phyloP scores from a whole-genome alignment of 495 filamentous ascomycete species.

The Lasiosphaeris hirsuta region DNA sequence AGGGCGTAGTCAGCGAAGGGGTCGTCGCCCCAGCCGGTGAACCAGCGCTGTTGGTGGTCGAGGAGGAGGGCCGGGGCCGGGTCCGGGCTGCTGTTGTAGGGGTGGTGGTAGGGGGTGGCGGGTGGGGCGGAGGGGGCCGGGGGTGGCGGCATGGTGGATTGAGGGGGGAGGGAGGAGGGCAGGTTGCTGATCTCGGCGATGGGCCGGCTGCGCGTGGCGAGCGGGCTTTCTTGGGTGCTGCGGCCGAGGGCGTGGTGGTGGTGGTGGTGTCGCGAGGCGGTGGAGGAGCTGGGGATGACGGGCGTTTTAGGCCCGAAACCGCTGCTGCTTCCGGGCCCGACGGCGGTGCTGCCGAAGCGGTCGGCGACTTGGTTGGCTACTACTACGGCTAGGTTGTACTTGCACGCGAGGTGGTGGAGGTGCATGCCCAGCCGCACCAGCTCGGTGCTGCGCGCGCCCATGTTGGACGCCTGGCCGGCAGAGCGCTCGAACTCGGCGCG shows the following conservation, averaged over 20 bases:
- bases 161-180: slow-evolving; percentile 1
- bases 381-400: slow-evolving; percentile 75
- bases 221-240: slow-evolving; percentile 34
- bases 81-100: not conserved
- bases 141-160: slow-evolving; percentile 1
- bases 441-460: slow-evolving; percentile 62
- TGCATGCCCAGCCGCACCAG: slow-evolving; percentile 73
- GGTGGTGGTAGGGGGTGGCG: slow-evolving; percentile 14
- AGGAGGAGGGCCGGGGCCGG: slow-evolving; percentile 57
- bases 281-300: slow-evolving; percentile 15
- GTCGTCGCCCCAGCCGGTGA: slow-evolving; percentile 87
- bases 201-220: slow-evolving; percentile 33
- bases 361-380: slow-evolving; percentile 96
- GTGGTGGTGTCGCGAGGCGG: slow-evolving; percentile 12
- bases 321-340: not conserved
- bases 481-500: slow-evolving; percentile 75
- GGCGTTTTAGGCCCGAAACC: slow-evolving; percentile 13
- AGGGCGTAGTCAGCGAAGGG: slow-evolving; percentile 36
- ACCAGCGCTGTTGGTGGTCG: slow-evolving; percentile 87
- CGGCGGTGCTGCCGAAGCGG: slow-evolving; percentile 53
- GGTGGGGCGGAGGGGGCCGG: slow-evolving; percentile 12
- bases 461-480: slow-evolving; percentile 37
- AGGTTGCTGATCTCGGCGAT: no score
- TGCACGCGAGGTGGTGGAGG: slow-evolving; percentile 68
- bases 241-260: not conserved